Conservation (phyloP, 371 early-diverging fungal species). For the Mucor irregularis region DNA sequence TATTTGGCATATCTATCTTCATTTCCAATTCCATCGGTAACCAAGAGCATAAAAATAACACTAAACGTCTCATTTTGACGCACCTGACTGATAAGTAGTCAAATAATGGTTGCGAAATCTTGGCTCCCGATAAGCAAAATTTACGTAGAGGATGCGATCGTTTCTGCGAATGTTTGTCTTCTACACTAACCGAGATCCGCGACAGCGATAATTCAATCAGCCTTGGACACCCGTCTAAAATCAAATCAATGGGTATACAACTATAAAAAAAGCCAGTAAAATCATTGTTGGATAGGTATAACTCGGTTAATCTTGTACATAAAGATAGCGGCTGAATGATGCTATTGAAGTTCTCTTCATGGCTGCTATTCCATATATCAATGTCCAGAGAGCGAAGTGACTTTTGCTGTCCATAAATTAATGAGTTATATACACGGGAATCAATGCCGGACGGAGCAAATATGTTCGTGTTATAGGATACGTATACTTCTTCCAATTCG, state of each 20-base stretch:
- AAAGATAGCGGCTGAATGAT: conserved; percentile 1
- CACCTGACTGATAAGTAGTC: conserved; percentile 9
- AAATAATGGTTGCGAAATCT: conserved; percentile 6
- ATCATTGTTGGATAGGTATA: conserved; percentile 8
- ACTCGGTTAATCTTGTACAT: background rate
- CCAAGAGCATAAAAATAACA: conserved; percentile 8
- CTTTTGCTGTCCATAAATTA: background rate
- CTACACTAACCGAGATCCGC: background rate
- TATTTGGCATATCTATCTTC: conserved; percentile 16
- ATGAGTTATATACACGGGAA: background rate
- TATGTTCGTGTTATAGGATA: background rate
- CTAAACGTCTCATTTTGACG: background rate
- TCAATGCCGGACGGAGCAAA: background rate
- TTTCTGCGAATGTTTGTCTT: conserved; percentile 8
- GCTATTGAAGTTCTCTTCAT: background rate
- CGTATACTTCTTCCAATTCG: background rate
- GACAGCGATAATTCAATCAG: background rate
- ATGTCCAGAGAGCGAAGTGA: background rate
- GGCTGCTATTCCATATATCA: conserved; percentile 6
- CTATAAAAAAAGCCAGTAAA: background rate
- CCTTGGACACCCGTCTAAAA: conserved; percentile 3
- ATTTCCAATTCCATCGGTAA: conserved; percentile 12
- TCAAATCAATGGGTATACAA: conserved; percentile 6
- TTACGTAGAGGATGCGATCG: background rate
- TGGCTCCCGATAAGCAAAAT: background rate